These are phyloP conservation scores for Pleurozium schreberi DNA, from an alignment of 225 moss, liverwort and hornwort genomes.

Conservation along the genomic window DNA sequence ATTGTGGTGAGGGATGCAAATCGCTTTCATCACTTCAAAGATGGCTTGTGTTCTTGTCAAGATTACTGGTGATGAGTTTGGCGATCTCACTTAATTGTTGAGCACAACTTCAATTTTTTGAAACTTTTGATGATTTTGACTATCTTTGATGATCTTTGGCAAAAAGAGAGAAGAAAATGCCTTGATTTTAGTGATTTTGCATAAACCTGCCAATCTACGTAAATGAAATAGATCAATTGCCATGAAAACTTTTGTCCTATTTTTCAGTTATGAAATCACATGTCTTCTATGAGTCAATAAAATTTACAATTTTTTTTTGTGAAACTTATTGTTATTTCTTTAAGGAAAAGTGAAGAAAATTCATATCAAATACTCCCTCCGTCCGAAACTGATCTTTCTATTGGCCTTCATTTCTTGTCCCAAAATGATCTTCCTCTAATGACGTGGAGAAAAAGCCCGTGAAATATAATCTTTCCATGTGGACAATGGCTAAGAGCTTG, in stretches of 20 bases:
- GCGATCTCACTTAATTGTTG: background rate
- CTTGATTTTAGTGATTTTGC: conserved; percentile 11
- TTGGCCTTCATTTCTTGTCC: too few species aligned
- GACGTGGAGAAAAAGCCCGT: too few species aligned
- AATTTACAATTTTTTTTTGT: background rate
- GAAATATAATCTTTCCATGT: too few species aligned
- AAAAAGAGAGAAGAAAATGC: background rate
- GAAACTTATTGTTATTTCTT: background rate
- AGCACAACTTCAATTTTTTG: background rate
- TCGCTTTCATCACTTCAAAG: background rate
- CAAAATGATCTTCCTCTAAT: too few species aligned
- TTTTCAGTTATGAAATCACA: background rate
- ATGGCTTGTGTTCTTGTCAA: background rate
- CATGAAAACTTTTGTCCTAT: background rate
- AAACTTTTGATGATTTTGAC: background rate
- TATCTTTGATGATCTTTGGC: too few species aligned
- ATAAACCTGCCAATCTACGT: conserved; percentile 31
- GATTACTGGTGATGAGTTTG: background rate
- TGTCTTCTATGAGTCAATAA: too few species aligned
- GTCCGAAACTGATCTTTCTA: too few species aligned
- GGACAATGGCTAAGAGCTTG: too few species aligned
- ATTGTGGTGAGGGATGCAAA: background rate
- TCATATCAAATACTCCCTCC: background rate
- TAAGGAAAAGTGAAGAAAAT: background rate
- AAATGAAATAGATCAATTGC: conserved; percentile 60